Conservation (phyloP, 352 stramenopile genomes). For the Phytophthora quininea region DNA sequence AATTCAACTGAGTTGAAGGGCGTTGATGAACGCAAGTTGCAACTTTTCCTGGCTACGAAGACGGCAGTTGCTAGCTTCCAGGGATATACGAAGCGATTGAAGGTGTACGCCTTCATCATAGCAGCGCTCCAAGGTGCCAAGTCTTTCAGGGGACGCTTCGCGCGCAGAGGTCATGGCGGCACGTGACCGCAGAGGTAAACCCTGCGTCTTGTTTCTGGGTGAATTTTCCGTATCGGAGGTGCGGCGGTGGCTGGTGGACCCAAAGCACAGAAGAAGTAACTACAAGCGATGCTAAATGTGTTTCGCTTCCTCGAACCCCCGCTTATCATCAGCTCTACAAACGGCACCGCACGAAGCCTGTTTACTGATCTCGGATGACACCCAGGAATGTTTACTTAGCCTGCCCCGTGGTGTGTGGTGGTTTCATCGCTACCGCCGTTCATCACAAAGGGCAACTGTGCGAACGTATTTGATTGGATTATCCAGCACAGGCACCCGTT, state of each 20-base stretch:
- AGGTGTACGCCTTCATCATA: conserved; percentile 2
- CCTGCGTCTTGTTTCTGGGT: conserved; percentile 6
- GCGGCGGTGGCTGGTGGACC: not conserved
- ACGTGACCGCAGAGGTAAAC: not conserved
- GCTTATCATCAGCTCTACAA: conserved; percentile 6
- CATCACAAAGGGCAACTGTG: not conserved
- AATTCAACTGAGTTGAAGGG: too few species aligned
- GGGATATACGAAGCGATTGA: not conserved
- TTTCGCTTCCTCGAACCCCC: conserved; percentile 2
- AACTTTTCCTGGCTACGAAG: too few species aligned
- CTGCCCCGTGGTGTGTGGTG: conserved; percentile 1
- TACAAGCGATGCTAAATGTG: conserved; percentile 1
- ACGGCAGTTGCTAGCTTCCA: not conserved
- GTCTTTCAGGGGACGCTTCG: not conserved
- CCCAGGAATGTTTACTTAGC: not conserved
- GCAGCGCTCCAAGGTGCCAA: not conserved
- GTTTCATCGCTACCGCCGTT: not conserved
- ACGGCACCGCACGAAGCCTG: conserved; percentile 2
- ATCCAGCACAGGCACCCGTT: not conserved
- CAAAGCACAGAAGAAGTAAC: not conserved
- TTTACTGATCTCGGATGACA: not conserved
- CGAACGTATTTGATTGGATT: not conserved
- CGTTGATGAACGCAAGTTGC: too few species aligned
- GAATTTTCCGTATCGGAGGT: conserved; percentile 3
- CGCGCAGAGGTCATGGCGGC: not conserved